Evolutionary conservation across 1,284 basidiomycete genomes (phyloP).

Genomic region (Earliella scabrosa): DNA sequence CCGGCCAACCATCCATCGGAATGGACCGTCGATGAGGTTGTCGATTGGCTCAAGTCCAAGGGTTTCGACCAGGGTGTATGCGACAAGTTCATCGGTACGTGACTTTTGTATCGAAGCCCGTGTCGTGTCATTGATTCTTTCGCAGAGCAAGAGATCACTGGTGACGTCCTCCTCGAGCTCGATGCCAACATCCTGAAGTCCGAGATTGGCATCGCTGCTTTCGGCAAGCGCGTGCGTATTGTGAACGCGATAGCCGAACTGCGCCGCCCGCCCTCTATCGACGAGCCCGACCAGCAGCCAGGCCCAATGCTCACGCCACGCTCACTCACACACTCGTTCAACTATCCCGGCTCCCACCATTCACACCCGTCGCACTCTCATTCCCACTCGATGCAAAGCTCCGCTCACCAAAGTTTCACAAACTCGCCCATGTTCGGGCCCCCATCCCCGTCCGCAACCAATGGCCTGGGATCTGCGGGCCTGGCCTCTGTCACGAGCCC

Average conservation of each 20-base stretch:
- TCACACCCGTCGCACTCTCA: constrained; percentile 48
- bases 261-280: constrained; percentile 65
- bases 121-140: not conserved
- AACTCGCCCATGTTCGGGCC: constrained; percentile 37
- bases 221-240: constrained; percentile 94
- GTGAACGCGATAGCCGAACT: constrained; percentile 95
- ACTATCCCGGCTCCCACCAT: constrained; percentile 24
- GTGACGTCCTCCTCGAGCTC: constrained; percentile 94
- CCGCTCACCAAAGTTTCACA: constrained; percentile 40
- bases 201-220: constrained; percentile 95
- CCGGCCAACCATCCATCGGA: constrained; percentile 56
- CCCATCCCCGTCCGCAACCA: constrained; percentile 23
- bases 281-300: constrained; percentile 28
- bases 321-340: constrained; percentile 44
- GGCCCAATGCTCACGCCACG: constrained; percentile 31
- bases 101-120: not conserved
- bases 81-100: constrained; percentile 83
- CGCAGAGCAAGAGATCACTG: constrained; percentile 96
- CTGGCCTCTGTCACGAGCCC: constrained; percentile 35
- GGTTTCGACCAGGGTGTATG: constrained; percentile 86
- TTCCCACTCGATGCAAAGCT: constrained; percentile 44
- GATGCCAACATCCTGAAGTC: constrained; percentile 90
- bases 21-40: constrained; percentile 90
- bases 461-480: constrained; percentile 23
- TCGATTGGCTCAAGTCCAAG: constrained; percentile 86